Conservation (phyloP, 768 basidiomycete genomes). For the Lanmaoa pseudosensibilis region DNA sequence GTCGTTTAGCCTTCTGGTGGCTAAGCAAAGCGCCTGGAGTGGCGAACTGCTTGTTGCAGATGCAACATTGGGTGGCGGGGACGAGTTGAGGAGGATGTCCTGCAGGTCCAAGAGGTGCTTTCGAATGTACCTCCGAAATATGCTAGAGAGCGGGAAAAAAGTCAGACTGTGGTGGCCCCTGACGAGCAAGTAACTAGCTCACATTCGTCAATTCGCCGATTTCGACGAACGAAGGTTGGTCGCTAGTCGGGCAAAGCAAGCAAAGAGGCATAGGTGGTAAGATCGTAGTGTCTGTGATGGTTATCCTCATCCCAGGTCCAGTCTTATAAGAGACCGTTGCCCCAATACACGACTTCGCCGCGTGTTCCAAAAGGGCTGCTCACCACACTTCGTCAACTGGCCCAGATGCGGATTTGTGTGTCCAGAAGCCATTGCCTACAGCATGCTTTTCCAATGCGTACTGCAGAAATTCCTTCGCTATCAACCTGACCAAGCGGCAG, state of each 20-base stretch:
- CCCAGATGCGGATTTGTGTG: conserved; percentile 25
- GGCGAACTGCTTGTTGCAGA: conserved; percentile 29
- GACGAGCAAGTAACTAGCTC: neutral
- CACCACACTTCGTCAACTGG: conserved; percentile 26
- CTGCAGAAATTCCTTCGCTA: conserved; percentile 10
- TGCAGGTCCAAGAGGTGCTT: neutral
- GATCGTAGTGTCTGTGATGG: conserved; percentile 18
- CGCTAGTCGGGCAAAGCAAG: conserved; percentile 23
- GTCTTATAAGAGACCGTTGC: conserved; percentile 33
- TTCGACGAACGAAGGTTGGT: conserved; percentile 25
- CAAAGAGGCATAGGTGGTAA: conserved; percentile 25
- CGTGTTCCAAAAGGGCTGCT: conserved; percentile 29
- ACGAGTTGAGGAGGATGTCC: neutral
- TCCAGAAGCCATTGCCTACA: conserved; percentile 21
- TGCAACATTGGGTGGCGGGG: conserved; percentile 19
- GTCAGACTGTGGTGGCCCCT: conserved; percentile 6
- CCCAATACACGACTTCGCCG: conserved; percentile 34
- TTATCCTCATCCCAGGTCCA: conserved; percentile 13
- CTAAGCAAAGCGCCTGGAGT: conserved; percentile 14
- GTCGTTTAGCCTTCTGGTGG: conserved; percentile 27
- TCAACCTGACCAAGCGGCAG: neutral
- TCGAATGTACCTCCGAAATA: conserved; percentile 20
- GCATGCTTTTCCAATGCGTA: conserved; percentile 29
- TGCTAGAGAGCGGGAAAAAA: conserved; percentile 16
- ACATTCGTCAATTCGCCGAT: conserved; percentile 20